Evolutionary conservation across 2,329 filamentous ascomycete species (phyloP), one percentile per base, ranked within the genome.

Genomic region (Scedosporium apiospermum): DNA sequence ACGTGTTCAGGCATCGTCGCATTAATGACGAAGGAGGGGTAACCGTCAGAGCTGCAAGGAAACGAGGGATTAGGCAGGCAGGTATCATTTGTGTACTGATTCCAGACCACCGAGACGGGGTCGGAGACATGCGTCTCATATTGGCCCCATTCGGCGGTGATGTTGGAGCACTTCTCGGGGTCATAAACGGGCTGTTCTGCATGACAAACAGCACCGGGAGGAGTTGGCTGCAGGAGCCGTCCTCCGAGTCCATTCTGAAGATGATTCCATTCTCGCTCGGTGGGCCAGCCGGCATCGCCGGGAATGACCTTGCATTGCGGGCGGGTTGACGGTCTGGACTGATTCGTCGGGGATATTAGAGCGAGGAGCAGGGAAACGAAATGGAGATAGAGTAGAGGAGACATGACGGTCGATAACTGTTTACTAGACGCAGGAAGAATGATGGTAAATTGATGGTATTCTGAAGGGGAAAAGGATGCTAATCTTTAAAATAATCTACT

Each of bases 1-100:
- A 76, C 69, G 63, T 79, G 72, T 3, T 65, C 63, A 1, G 67
- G 42, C 1, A 63, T 64, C 1, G 66, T 68, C 2, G 73, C 74
- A 18, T 75, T 70, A 42, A 79, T 71, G 6, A 73, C 70, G 60
- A 78, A 78, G 14, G 64, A 66, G 1, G 77, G 72, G 58, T 77
- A 77, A 61, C 75, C 78, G 6, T 80, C 79, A 7, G 80, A 63
- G 0, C 70, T 66, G 64, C 80, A 82, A 1, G 71, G 71, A 0
- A 75, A 46, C 21, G 7, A 9, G 7, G 34, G n/a, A 60, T 46
- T 38, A n/a, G 58, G 38, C 6, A 60, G 41, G 23, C 58, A 60
- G 21, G 58, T 46, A 26, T 60, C n/a, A 7, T 51, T 51, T 14
- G 58, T 26, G 38, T 23, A 51, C 10, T 46, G 44, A 18, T 60